Evolutionary conservation across 371 early-diverging fungal genomes (phyloP).

Genomic region (Nematocida major): DNA sequence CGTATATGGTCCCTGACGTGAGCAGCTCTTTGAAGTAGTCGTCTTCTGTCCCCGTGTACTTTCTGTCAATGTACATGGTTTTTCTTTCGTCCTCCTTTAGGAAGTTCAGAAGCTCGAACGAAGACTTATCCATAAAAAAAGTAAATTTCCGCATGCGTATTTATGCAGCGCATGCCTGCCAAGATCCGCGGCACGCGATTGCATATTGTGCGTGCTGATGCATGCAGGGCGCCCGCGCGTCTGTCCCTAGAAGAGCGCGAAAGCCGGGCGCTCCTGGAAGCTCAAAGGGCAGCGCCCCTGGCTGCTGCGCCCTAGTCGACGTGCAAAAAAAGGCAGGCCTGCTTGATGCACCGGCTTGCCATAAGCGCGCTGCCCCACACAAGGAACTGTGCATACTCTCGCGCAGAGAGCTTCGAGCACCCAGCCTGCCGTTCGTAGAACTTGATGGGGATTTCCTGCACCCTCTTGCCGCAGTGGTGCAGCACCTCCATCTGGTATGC

Average conservation of each 20-base stretch:
- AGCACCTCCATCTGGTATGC: conserved; percentile 99
- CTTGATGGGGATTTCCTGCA: conserved; percentile 70
- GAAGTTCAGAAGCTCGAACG: conserved; percentile 11
- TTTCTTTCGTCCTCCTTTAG: conserved; percentile 5
- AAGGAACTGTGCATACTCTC: conserved; percentile 42
- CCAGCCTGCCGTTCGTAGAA: conserved; percentile 62
- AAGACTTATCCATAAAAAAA: conserved; percentile 39
- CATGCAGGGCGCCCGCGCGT: no score
- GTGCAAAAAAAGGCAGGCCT: no score
- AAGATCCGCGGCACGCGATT: no score
- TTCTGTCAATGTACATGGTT: conserved; percentile 53
- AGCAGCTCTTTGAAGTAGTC: conserved; percentile 58
- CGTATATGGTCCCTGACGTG: conserved; percentile 73
- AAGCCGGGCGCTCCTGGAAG: no score
- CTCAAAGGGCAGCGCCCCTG: no score
- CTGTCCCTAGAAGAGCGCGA: no score
- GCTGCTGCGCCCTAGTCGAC: no score
- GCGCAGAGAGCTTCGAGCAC: conserved; percentile 50
- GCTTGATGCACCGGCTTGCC: not conserved
- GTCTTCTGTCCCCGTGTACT: conserved; percentile 63
- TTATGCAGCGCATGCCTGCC: not conserved
- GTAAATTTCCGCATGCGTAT: not conserved
- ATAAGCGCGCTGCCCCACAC: conserved; percentile 4
- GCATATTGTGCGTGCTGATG: no score
- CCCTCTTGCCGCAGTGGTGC: conserved; percentile 75